Conservation (phyloP, 495 filamentous ascomycete species). For the Penicillium paradoxum region DNA sequence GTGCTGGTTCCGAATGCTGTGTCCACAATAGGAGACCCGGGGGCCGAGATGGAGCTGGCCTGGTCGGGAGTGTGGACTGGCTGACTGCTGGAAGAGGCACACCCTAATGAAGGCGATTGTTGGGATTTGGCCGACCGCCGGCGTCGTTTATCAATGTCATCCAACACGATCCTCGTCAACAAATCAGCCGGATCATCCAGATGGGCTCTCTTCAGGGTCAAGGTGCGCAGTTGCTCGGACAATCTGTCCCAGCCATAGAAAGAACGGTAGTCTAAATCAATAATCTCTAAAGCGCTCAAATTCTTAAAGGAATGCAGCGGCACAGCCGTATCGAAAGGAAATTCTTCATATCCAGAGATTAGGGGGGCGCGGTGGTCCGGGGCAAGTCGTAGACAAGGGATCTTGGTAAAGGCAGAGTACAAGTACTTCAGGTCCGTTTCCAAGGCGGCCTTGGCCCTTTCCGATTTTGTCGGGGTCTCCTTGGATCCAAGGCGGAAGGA, state of each 20-base stretch:
- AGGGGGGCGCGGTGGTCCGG: conserved; percentile 85
- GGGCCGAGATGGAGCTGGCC: conserved; percentile 49
- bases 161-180: conserved; percentile 84
- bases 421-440: conserved; percentile 89
- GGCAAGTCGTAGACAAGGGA: conserved; percentile 80
- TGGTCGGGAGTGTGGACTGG: conserved; percentile 55
- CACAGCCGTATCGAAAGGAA: conserved; percentile 97
- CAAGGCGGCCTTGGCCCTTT: conserved; percentile 79
- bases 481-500: conserved; percentile 73
- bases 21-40: conserved; percentile 59
- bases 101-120: conserved; percentile 65
- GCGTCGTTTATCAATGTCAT: conserved; percentile 90
- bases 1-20: conserved; percentile 40
- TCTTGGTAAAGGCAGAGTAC: conserved; percentile 98
- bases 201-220: conserved; percentile 82
- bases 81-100: conserved; percentile 43
- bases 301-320: conserved; percentile 96
- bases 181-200: conserved; percentile 89
- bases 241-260: conserved; percentile 96
- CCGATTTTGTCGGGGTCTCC: conserved; percentile 70
- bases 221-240: conserved; percentile 82
- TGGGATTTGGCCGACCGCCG: conserved; percentile 81
- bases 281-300: conserved; percentile 84
- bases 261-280: conserved; percentile 90
- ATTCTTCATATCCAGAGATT: conserved; percentile 92